A percentile compares a stretch with the other conserved stretches of the same genome.
Conservation (phyloP, 768 basidiomycete genomes). For the Grammothele lineata region DNA sequence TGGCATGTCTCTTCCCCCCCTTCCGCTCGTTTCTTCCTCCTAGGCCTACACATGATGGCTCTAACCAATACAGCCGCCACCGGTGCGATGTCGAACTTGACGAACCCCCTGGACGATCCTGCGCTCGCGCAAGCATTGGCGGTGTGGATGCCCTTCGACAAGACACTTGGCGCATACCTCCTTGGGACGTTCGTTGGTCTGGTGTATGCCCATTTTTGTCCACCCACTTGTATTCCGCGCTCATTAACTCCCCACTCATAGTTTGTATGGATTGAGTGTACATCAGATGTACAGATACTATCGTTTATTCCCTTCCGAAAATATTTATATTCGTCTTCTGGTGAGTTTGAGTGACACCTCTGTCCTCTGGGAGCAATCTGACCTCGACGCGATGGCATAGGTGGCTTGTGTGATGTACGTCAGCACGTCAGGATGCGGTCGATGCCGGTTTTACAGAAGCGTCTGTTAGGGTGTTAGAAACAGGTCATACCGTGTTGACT, state of each 20-base stretch:
- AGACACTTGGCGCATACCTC: background rate
- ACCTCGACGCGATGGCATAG: too few relatives aligned
- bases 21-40: too few relatives aligned
- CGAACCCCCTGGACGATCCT: too few relatives aligned
- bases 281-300: background rate
- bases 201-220: background rate
- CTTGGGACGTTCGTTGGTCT: background rate
- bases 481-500: background rate
- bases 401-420: too few relatives aligned
- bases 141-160: background rate
- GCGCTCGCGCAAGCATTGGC: background rate
- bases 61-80: too few relatives aligned
- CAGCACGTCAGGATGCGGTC: too few relatives aligned
- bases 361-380: too few relatives aligned
- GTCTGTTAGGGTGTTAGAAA: background rate
- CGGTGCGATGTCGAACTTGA: too few relatives aligned
- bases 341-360: background rate
- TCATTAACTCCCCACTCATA: background rate
- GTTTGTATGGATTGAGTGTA: background rate
- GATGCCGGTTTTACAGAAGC: too few relatives aligned
- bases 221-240: too few relatives aligned
- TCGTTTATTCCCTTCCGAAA: background rate
- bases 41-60: too few relatives aligned
- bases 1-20: too few relatives aligned
- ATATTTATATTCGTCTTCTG: background rate